phyloP scores from a whole-genome alignment of 306 rosid species.

The Glycine latifolia region DNA sequence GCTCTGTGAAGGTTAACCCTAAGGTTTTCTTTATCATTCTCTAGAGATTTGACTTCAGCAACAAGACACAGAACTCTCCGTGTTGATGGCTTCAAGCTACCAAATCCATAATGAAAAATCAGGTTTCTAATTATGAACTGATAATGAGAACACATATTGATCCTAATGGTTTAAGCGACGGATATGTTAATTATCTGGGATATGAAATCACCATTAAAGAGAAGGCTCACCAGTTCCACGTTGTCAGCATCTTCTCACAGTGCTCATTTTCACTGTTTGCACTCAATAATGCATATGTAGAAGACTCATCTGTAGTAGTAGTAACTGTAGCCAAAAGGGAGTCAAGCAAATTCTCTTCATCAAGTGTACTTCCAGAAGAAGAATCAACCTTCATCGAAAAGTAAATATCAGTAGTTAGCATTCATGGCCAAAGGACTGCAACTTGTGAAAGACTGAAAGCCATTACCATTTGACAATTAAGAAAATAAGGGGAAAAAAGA shows the following conservation, averaged over 20 bases:
- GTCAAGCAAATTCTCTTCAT: conserved; percentile 71
- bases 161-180: neutral
- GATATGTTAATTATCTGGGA: conserved; percentile 5
- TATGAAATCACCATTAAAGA: neutral
- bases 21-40: conserved; percentile 77
- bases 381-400: conserved; percentile 60
- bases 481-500: neutral
- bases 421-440: conserved; percentile 23
- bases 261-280: conserved; percentile 62
- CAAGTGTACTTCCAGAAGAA: conserved; percentile 48
- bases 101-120: conserved; percentile 44
- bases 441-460: conserved; percentile 10
- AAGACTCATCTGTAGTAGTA: conserved; percentile 49
- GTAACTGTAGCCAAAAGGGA: conserved; percentile 64
- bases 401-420: conserved; percentile 17
- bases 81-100: conserved; percentile 78
- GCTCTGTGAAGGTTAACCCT: conserved; percentile 79
- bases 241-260: conserved; percentile 65
- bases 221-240: conserved; percentile 74
- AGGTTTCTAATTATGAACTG: conserved; percentile 11
- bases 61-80: conserved; percentile 65
- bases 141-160: neutral
- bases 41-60: conserved; percentile 70
- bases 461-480: conserved; percentile 8
- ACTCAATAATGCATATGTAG: conserved; percentile 66